Conservation (phyloP, 2,329 filamentous ascomycete genomes). For the Sarocladium oryzae region DNA sequence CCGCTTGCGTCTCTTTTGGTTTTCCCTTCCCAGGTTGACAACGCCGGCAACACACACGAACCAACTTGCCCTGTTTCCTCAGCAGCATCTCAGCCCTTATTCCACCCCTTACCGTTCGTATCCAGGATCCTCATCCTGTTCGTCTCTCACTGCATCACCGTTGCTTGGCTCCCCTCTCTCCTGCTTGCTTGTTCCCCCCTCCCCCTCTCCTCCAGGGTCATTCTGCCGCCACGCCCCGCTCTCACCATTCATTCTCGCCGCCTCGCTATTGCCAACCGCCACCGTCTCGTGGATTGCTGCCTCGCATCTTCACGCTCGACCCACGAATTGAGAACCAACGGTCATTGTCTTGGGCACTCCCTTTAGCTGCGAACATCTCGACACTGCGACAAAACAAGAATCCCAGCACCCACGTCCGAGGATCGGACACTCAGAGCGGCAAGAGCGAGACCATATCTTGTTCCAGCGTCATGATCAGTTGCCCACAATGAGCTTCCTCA, state of each 20-base stretch:
- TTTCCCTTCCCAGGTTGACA: not conserved
- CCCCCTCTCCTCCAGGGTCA: slow-evolving; percentile 3
- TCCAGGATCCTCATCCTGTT: not conserved
- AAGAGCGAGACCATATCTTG: not conserved
- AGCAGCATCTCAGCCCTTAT: not conserved
- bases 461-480: slow-evolving; percentile 27
- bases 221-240: slow-evolving; percentile 9
- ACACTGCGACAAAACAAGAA: not conserved
- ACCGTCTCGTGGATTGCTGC: not conserved
- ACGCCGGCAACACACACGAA: not conserved
- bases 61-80: not conserved
- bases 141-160: not conserved
- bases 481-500: slow-evolving; percentile 36
- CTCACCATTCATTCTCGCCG: slow-evolving; percentile 8
- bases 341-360: not conserved
- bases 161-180: slow-evolving; percentile 3
- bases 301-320: not conserved
- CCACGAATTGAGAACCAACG: slow-evolving; percentile 1
- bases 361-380: not conserved
- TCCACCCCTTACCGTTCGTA: not conserved
- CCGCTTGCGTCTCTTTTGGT: not conserved
- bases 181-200: not conserved
- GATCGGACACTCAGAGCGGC: not conserved
- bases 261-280: not conserved
- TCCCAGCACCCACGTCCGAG: not conserved